Evolutionary conservation across 1,139 yeast genomes (phyloP).

Genomic region (Suhomyces chickasaworum): DNA sequence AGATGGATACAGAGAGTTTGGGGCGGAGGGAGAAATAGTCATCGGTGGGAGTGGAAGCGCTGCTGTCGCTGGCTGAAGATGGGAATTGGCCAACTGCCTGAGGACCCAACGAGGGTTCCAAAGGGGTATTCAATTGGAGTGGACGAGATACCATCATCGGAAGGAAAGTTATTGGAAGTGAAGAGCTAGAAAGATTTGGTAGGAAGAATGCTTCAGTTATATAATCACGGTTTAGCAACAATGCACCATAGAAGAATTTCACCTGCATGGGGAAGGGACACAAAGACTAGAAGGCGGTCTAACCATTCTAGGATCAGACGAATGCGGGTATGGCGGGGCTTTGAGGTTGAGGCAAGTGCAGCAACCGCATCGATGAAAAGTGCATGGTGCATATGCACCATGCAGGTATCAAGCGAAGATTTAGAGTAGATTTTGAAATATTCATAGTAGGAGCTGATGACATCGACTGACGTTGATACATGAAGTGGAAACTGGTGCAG

Average conservation of each 20-base stretch:
- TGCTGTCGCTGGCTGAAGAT: conserved; percentile 10
- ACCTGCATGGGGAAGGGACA: conserved; percentile 8
- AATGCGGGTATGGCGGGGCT: conserved; percentile 7
- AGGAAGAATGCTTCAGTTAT: not conserved
- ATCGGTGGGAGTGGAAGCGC: conserved; percentile 14
- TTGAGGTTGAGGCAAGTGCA: not conserved
- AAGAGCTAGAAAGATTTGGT: not conserved
- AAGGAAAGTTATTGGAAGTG: not conserved
- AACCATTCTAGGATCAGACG: conserved; percentile 11
- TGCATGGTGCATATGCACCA: not conserved
- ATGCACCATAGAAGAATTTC: conserved; percentile 12
- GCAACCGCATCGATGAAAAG: not conserved
- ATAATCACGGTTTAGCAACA: conserved; percentile 5
- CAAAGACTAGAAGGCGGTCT: conserved; percentile 5
- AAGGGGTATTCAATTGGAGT: conserved; percentile 7
- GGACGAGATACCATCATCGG: conserved; percentile 12
- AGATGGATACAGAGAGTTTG: conserved; percentile 15
- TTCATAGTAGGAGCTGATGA: not conserved
- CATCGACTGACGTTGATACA: not conserved
- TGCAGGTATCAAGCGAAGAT: not conserved
- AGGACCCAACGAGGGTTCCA: conserved; percentile 5
- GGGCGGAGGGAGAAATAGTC: conserved; percentile 21
- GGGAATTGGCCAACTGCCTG: not conserved
- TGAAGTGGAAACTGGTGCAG: not conserved
- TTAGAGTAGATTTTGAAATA: not conserved